phyloP scores from a whole-genome alignment of 129 eudicot genomes.

The Calendula officinalis region DNA sequence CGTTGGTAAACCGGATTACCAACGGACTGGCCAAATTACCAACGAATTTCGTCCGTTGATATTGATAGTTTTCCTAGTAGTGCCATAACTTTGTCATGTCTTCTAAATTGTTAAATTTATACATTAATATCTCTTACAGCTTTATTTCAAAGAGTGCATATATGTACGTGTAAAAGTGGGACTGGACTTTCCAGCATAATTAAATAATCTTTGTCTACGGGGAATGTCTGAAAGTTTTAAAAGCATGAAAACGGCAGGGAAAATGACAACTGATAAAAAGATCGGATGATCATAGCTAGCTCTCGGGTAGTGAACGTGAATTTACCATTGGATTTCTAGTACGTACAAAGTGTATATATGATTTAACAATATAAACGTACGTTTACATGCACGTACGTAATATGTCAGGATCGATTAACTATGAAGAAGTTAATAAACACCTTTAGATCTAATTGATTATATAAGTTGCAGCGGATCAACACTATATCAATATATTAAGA shows the following conservation, averaged over 20 bases:
- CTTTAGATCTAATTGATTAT: too few relatives aligned
- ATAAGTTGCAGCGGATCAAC: too few relatives aligned
- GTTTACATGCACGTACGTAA: too few relatives aligned
- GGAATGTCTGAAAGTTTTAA: slow-evolving; percentile 4
- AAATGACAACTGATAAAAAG: neutral
- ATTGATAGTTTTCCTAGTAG: too few relatives aligned
- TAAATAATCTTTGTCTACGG: neutral
- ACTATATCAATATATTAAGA: too few relatives aligned
- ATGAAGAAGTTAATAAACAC: too few relatives aligned
- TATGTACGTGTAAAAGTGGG: neutral
- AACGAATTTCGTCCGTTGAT: too few relatives aligned
- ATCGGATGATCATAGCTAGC: neutral
- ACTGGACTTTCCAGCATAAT: neutral
- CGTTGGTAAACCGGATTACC: too few relatives aligned
- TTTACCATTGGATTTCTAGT: neutral
- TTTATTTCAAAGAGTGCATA: slow-evolving; percentile 1
- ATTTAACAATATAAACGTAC: too few relatives aligned
- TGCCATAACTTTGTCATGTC: too few relatives aligned
- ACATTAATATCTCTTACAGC: slow-evolving; percentile 8
- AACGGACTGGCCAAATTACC: too few relatives aligned
- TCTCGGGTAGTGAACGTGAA: neutral
- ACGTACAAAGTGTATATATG: neutral
- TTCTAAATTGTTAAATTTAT: neutral
- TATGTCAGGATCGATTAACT: too few relatives aligned
- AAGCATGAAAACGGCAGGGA: neutral